Evolutionary conservation across 2,329 filamentous ascomycete species (phyloP).

Genomic region (Pseudocercospora eumusae): DNA sequence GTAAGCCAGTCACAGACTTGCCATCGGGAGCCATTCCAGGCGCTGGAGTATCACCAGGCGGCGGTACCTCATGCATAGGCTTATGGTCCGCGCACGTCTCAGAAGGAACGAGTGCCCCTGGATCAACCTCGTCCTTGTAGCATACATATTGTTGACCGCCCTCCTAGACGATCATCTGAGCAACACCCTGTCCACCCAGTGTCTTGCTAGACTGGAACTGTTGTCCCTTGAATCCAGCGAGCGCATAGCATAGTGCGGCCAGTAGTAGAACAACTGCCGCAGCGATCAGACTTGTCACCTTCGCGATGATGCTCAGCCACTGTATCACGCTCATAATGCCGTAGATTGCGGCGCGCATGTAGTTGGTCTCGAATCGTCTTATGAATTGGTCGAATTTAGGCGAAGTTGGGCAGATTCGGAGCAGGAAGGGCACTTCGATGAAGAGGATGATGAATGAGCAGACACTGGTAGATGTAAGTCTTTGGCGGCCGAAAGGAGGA

Average conservation of each 20-base stretch:
- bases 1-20: background rate
- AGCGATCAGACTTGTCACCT: slow-evolving; percentile 74
- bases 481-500: background rate
- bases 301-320: slow-evolving; percentile 72
- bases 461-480: slow-evolving; percentile 40
- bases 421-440: slow-evolving; percentile 80
- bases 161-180: slow-evolving; percentile 88
- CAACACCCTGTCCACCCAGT: slow-evolving; percentile 86
- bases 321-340: slow-evolving; percentile 76
- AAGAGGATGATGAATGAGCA: slow-evolving; percentile 54
- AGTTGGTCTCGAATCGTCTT: slow-evolving; percentile 91
- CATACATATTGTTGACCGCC: background rate
- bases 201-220: slow-evolving; percentile 93
- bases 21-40: background rate
- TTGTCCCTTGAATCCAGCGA: slow-evolving; percentile 79
- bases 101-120: background rate
- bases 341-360: slow-evolving; percentile 91
- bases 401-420: slow-evolving; percentile 97
- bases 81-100: background rate
- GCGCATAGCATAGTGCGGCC: slow-evolving; percentile 75
- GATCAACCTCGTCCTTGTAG: background rate
- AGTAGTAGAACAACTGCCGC: slow-evolving; percentile 78
- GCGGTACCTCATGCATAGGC: background rate
- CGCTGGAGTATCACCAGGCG: background rate
- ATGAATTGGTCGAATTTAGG: slow-evolving; percentile 84